Conservation (phyloP, 108 stramenopile genomes). For the Cyclotella choctawhatcheeana region DNA sequence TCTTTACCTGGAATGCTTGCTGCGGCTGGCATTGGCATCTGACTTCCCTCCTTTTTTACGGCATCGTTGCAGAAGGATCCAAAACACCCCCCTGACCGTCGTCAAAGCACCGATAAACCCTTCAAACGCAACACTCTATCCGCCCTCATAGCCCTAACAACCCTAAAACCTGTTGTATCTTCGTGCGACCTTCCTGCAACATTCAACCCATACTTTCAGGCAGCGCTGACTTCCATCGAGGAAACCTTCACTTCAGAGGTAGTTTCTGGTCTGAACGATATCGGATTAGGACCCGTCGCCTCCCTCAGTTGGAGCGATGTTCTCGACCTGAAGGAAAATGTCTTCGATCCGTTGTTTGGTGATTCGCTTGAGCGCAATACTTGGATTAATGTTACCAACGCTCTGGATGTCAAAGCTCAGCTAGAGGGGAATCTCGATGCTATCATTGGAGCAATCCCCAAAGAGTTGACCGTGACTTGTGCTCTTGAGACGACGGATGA, state of each 20-base stretch:
- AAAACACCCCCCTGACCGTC: too few species aligned
- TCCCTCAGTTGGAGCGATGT: conserved; percentile 5
- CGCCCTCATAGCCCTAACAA: too few species aligned
- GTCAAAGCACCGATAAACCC: too few species aligned
- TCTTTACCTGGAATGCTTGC: too few species aligned
- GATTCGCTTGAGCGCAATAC: background rate
- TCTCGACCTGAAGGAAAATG: conserved; percentile 10
- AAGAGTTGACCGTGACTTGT: conserved; percentile 11
- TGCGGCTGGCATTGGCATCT: too few species aligned
- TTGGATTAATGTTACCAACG: conserved; percentile 15
- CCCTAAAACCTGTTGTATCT: too few species aligned
- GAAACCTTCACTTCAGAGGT: background rate
- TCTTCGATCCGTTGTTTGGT: conserved; percentile 25
- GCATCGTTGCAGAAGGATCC: too few species aligned
- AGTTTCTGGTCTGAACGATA: conserved; percentile 13
- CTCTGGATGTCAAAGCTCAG: background rate
- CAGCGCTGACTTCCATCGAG: conserved; percentile 1
- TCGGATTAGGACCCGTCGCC: conserved; percentile 21
- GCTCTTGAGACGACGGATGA: background rate
- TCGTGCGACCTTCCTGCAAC: background rate
- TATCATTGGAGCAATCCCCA: background rate
- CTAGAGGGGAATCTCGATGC: background rate
- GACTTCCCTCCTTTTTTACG: too few species aligned
- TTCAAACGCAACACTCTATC: too few species aligned
- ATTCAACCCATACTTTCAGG: conserved; percentile 1